phyloP scores from a whole-genome alignment of 139 green algal species.

The Volvox reticuliferus region DNA sequence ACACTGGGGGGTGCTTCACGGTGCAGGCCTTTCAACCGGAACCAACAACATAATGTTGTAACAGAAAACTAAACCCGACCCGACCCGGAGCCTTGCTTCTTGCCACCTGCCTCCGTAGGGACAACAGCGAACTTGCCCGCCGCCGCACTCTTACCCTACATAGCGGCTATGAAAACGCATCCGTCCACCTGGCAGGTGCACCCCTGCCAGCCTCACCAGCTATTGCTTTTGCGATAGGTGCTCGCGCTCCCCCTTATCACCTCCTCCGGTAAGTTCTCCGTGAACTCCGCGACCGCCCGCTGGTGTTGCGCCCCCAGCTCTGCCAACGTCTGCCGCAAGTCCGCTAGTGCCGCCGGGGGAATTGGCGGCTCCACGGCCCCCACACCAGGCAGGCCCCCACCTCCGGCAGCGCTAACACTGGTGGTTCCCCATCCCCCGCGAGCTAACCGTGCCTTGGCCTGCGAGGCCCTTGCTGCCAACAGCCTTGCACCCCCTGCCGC shows the following conservation, averaged over 20 bases:
- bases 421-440: constrained; percentile 3
- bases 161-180: background rate
- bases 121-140: background rate
- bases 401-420: background rate
- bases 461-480: constrained; percentile 13
- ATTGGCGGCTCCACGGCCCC: background rate
- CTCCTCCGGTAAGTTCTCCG: constrained; percentile 69
- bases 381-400: background rate
- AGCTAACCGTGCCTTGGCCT: background rate
- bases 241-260: constrained; percentile 1
- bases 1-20: too few relatives aligned
- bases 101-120: background rate
- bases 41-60: too few relatives aligned
- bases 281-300: constrained; percentile 69
- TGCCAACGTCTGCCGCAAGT: constrained; percentile 57
- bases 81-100: too few relatives aligned
- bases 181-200: background rate
- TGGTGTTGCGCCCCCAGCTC: constrained; percentile 67
- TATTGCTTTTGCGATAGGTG: too few relatives aligned
- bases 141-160: background rate
- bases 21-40: too few relatives aligned
- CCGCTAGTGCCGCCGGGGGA: constrained; percentile 33
- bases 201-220: background rate
- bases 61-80: too few relatives aligned
- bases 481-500: constrained; percentile 28